Base-by-base conservation (phyloP, 2,329 filamentous ascomycete genomes). In the Aspergillus sp. region DNA sequence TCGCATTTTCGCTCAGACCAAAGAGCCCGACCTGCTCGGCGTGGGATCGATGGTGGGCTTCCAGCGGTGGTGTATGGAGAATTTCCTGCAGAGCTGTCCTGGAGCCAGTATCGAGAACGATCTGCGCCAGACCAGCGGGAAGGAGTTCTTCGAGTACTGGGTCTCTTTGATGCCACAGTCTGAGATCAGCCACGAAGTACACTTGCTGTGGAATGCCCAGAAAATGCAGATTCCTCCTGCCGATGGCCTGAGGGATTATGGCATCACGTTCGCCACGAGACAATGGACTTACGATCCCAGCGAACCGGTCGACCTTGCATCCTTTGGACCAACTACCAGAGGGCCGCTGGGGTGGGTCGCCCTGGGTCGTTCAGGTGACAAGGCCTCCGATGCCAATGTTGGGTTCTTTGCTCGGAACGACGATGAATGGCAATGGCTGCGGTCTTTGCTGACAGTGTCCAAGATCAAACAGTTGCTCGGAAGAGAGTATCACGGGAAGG, bases 1-100 rank as follows among this genome's bases (percentile, higher is more conserved):
- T 41, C 65, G 76, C 4, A 64, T 78, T 22, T 71, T 78, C 22
- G 70, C 70, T 0, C 76, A 84, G 59, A 77, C 80, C 8, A 64
- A 53, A 14, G 64, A 68, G 35, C 69, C 73, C 9, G 69, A 70
- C 43, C 60, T 67, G 52, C 64, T 69, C 11, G 63, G 62, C 16
- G 64, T 69, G 13, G 55, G 47, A 40, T 67, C 55, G 33, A 74
- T 74, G 53, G 54, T 72, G 2, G 66, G 38, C 69, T 17, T 67
- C 61, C 11, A 64, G 72, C 52, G 44, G 16, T 46, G 44, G 44
- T 46, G 44, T 24, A 66, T 72, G 16, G 69, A 74, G 49, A 71
- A 70, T 47, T 67, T 74, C 51, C 72, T 73, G 63, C 71, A 74
- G 53, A 63, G 66, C 3, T 74, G 73, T 41, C 72, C 70, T 0